Evolutionary conservation across 225 moss, liverwort and hornwort genomes (phyloP).

Genomic region (Pseudisothecium myosuroides): DNA sequence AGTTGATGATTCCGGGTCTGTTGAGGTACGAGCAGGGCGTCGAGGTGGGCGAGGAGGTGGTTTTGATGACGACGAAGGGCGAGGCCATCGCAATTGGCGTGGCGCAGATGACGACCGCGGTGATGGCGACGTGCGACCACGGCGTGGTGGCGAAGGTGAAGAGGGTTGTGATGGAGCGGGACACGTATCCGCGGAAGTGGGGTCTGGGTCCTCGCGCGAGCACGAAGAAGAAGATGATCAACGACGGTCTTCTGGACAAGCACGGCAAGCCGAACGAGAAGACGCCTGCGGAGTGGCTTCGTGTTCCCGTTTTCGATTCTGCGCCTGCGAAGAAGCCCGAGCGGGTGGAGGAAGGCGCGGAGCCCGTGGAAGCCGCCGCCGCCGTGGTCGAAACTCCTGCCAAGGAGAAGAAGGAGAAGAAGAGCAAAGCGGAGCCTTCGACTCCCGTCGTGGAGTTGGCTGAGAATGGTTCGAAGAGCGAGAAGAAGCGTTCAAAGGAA

Average conservation of each 20-base stretch:
- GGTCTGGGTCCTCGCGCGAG: slow-evolving; percentile 81
- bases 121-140: slow-evolving; percentile 96
- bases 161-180: slow-evolving; percentile 93
- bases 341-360: slow-evolving; percentile 21
- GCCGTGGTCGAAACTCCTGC: neutral
- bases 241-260: slow-evolving; percentile 77
- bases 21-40: slow-evolving; percentile 73
- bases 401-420: slow-evolving; percentile 30
- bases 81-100: slow-evolving; percentile 87
- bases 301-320: slow-evolving; percentile 36
- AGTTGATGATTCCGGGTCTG: slow-evolving; percentile 90
- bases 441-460: neutral
- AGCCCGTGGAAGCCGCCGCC: neutral
- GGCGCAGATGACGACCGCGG: slow-evolving; percentile 88
- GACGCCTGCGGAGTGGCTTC: slow-evolving; percentile 86
- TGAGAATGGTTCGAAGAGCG: slow-evolving; percentile 20
- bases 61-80: slow-evolving; percentile 92
- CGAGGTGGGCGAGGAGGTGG: slow-evolving; percentile 86
- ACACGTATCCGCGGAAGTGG: slow-evolving; percentile 93
- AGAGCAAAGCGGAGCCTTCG: slow-evolving; percentile 10
- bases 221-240: slow-evolving; percentile 90
- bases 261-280: slow-evolving; percentile 90
- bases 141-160: slow-evolving; percentile 93
- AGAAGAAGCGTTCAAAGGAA: slow-evolving; percentile 61
- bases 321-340: slow-evolving; percentile 30